Evolutionary conservation across 1,284 basidiomycete species (phyloP).

Genomic region (Sporisorium sorghi): DNA sequence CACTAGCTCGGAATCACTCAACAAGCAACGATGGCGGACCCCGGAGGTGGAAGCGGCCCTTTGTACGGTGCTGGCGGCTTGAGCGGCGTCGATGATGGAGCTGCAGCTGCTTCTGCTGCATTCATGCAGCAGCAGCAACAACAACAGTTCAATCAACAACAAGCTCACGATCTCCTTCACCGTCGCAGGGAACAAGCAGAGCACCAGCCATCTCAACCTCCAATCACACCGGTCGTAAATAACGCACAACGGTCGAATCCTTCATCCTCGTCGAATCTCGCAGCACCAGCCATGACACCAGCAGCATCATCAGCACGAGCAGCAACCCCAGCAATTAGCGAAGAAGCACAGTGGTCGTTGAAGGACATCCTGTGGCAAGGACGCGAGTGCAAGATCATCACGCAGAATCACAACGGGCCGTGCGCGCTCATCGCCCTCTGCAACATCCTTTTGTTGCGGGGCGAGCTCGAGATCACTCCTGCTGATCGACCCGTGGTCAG

Average conservation of each 20-base stretch:
- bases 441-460: constrained; percentile 62
- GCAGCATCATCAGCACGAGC: neutral
- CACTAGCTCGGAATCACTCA: neutral
- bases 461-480: constrained; percentile 70
- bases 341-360: constrained; percentile 62
- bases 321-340: constrained; percentile 4
- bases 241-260: neutral
- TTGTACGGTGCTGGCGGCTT: neutral
- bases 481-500: constrained; percentile 77
- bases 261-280: neutral
- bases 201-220: neutral
- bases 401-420: constrained; percentile 75
- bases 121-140: constrained; percentile 8
- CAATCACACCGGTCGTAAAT: neutral
- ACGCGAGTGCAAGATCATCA: constrained; percentile 55
- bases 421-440: constrained; percentile 87
- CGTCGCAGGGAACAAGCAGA: no score
- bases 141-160: neutral
- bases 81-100: constrained; percentile 8
- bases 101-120: constrained; percentile 6
- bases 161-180: neutral
- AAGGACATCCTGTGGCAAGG: constrained; percentile 61
- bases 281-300: neutral
- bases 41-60: constrained; percentile 11
- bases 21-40: constrained; percentile 8